phyloP scores from a whole-genome alignment of 2,329 filamentous ascomycete genomes.

The Paramyrothecium sp. region DNA sequence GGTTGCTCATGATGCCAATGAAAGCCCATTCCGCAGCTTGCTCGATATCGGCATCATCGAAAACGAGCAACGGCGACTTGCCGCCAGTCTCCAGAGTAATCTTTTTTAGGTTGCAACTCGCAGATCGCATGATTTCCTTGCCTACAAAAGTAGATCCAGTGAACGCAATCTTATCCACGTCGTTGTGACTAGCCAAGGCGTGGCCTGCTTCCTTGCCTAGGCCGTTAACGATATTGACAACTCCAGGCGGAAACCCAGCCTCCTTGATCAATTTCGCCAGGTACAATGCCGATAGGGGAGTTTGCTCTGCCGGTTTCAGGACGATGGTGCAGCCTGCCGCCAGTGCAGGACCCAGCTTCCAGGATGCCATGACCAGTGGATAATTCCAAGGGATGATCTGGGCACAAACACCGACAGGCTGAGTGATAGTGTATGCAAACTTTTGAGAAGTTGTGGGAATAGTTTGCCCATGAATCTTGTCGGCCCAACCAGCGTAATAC shows the following conservation, averaged over 20 bases:
- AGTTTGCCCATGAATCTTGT: conserved; percentile 76
- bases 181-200: conserved; percentile 64
- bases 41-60: conserved; percentile 64
- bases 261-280: conserved; percentile 67
- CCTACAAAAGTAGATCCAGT: conserved; percentile 74
- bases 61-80: conserved; percentile 64
- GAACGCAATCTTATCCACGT: conserved; percentile 76
- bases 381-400: conserved; percentile 79
- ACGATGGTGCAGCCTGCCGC: conserved; percentile 64
- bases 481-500: conserved; percentile 77
- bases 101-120: conserved; percentile 64
- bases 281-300: conserved; percentile 63
- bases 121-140: conserved; percentile 73
- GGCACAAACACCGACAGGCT: conserved; percentile 75
- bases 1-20: conserved; percentile 55
- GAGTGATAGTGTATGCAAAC: conserved; percentile 71
- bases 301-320: conserved; percentile 67
- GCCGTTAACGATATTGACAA: conserved; percentile 75
- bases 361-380: conserved; percentile 47
- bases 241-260: conserved; percentile 75
- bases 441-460: conserved; percentile 68
- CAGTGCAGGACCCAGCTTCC: conserved; percentile 74
- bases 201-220: conserved; percentile 66
- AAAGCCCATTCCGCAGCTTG: conserved; percentile 63
- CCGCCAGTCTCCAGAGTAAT: conserved; percentile 67